Conservation (phyloP, 2,329 filamentous ascomycete genomes). For the Aspergillus fumigatus region DNA sequence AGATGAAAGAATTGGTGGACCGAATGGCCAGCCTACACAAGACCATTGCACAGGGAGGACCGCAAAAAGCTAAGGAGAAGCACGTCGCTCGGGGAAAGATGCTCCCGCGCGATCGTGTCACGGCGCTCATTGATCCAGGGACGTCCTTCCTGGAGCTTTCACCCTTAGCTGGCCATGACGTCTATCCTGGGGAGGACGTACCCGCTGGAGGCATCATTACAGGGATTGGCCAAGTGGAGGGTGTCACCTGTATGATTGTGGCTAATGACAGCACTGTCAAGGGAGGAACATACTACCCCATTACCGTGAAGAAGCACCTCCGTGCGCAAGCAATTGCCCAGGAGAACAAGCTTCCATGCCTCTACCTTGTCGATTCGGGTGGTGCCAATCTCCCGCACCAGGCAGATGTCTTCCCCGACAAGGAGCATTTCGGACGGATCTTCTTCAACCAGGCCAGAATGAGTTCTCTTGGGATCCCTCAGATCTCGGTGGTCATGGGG, state of each 20-base stretch:
- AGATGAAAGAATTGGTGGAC: constrained; percentile 70
- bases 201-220: constrained; percentile 90
- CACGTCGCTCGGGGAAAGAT: constrained; percentile 87
- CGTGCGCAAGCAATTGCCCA: constrained; percentile 85
- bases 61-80: constrained; percentile 78
- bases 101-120: constrained; percentile 84
- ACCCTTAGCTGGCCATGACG: constrained; percentile 77
- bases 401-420: constrained; percentile 90
- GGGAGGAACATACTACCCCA: constrained; percentile 92
- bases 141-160: constrained; percentile 92
- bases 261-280: constrained; percentile 97
- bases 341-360: constrained; percentile 78
- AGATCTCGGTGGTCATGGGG: constrained; percentile 94
- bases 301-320: constrained; percentile 96
- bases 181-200: constrained; percentile 83
- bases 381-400: constrained; percentile 94
- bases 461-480: constrained; percentile 82
- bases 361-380: constrained; percentile 94
- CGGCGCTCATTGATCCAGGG: constrained; percentile 80
- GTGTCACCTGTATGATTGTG: constrained; percentile 86
- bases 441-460: constrained; percentile 98
- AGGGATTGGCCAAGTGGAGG: constrained; percentile 83
- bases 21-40: constrained; percentile 66
- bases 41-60: constrained; percentile 69
- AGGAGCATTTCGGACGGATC: constrained; percentile 92